Base-by-base conservation (phyloP, 1,284 basidiomycete genomes). In the Jaminaea rosea region DNA sequence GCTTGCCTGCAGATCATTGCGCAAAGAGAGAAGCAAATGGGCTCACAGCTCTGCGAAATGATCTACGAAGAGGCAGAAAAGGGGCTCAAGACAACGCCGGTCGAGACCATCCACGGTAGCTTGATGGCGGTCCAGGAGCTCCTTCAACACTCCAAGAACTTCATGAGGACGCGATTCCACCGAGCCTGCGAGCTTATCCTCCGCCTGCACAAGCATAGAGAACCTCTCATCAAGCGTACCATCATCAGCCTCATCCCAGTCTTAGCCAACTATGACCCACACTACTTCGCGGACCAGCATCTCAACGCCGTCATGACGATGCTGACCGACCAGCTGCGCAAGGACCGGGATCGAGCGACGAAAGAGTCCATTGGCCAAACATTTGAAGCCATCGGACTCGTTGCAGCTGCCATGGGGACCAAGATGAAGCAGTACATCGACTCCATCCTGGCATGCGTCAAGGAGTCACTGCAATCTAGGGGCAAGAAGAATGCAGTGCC, bases 341-440 rank as follows among this genome's bases (percentile, higher is more conserved):
- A 46, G 50, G 72, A 69, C 23, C 64, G 67, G 47, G 68, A 69
- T 37, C 53, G 58, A 11, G 59, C 62, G 3, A 60, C 67, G 0
- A 63, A 60, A 19, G 65, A 74, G 52, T 52, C 57, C 6, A 36
- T 44, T 47, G 50, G 56, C 26, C 63, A 62, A 57, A 69, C 92
- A 0, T 97, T 96, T 73, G 85, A 94, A 65, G 91, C 94, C 1
- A 92, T 99, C 59, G 94, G 94, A 0, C 90, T 96, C 65, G 88
- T 96, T 32, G 88, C 93, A 0, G 83, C 84, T 28, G 87, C 90
- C 45, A 88, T 98, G 46, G 85, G 86, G 26, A 87, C 88, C 59
- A 88, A 91, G 59, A 97, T 98, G 87, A 89, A 92, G 68, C 85
- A 85, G 1, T 98, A 96, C 76, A 81, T 98, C 44, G 93, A 98